These are phyloP conservation scores for Aspergillus funiculosus DNA, from an alignment of 495 filamentous ascomycete species.

Conservation along the genomic window DNA sequence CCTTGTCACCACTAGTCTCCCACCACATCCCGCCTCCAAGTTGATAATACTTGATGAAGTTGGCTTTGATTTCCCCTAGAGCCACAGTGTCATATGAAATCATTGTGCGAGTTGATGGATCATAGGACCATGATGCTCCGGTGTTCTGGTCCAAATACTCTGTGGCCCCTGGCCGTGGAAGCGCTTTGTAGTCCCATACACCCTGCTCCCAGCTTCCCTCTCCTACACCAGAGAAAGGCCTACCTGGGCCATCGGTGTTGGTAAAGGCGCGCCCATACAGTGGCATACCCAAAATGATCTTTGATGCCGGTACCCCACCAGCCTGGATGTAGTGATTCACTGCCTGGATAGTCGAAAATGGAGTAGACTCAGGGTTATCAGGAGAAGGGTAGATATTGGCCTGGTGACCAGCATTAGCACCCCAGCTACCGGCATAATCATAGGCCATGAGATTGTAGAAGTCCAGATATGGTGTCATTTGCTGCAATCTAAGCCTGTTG, in stretches of 20 bases:
- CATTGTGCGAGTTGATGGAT: conserved; percentile 53
- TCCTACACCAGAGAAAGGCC: conserved; percentile 63
- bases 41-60: conserved; percentile 56
- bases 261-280: conserved; percentile 82
- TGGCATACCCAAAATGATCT: conserved; percentile 82
- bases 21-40: conserved; percentile 92
- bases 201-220: conserved; percentile 67
- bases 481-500: conserved; percentile 54
- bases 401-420: conserved; percentile 66
- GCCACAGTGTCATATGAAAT: conserved; percentile 69
- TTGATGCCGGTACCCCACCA: conserved; percentile 55
- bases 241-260: conserved; percentile 66
- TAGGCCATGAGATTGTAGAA: conserved; percentile 81
- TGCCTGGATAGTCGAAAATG: conserved; percentile 42
- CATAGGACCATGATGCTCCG: conserved; percentile 69
- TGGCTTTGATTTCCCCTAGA: conserved; percentile 56
- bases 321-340: conserved; percentile 54
- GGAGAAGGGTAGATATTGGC: conserved; percentile 62
- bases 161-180: conserved; percentile 43
- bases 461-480: conserved; percentile 73
- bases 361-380: conserved; percentile 53
- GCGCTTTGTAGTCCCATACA: conserved; percentile 72
- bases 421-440: conserved; percentile 78
- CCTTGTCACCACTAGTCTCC: conserved; percentile 79
- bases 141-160: conserved; percentile 35